phyloP scores from a whole-genome alignment of 148 eudicot genomes.

The Vaccinium darrowii region DNA sequence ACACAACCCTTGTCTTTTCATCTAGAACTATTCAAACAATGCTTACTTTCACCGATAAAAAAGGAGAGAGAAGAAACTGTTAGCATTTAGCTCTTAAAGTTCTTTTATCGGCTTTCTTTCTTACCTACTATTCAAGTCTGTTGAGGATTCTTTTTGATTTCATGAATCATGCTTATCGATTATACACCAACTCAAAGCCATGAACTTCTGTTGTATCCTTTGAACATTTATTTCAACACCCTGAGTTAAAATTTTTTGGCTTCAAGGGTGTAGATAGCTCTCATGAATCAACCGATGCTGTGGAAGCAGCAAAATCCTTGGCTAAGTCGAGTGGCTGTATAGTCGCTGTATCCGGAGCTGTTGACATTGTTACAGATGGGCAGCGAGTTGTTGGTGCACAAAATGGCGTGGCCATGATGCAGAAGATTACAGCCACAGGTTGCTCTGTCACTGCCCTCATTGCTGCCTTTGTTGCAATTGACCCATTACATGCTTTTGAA shows the following conservation, averaged over 20 bases:
- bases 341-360: constrained; percentile 85
- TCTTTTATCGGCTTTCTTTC: background rate
- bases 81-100: background rate
- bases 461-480: constrained; percentile 77
- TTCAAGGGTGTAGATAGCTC: constrained; percentile 73
- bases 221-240: background rate
- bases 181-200: background rate
- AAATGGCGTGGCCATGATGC: constrained; percentile 83
- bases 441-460: constrained; percentile 86
- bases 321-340: constrained; percentile 54
- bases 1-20: constrained; percentile 1
- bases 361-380: constrained; percentile 79
- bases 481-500: constrained; percentile 59
- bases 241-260: background rate
- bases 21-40: background rate
- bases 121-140: background rate
- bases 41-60: too few species aligned
- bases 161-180: background rate
- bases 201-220: background rate
- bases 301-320: constrained; percentile 79
- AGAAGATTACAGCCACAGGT: constrained; percentile 79
- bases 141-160: background rate
- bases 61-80: background rate
- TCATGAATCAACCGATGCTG: constrained; percentile 69
- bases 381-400: constrained; percentile 49